Conservation (phyloP, 352 stramenopile genomes). For the Pythium periplocum region DNA sequence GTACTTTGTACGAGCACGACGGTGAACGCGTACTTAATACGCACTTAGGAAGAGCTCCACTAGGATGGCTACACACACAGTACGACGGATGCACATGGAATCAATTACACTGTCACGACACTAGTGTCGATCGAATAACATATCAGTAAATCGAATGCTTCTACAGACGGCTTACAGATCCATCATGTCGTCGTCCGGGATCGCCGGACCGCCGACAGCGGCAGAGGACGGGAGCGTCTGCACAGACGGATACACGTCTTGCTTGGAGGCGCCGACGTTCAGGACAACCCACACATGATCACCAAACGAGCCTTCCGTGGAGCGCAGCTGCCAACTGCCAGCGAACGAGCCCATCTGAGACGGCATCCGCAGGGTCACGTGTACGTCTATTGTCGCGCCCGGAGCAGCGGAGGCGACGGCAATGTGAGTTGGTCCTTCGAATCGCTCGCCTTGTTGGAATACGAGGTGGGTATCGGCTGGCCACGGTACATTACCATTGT, state of each 20-base stretch:
- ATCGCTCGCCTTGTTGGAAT: constrained; percentile 62
- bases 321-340: constrained; percentile 71
- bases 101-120: too few relatives aligned
- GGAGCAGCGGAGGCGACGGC: constrained; percentile 27
- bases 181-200: constrained; percentile 23
- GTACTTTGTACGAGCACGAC: too few relatives aligned
- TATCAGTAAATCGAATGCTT: too few relatives aligned
- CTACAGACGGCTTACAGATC: constrained; percentile 10
- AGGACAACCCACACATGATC: constrained; percentile 77
- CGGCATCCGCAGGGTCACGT: constrained; percentile 51
- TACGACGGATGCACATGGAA: too few relatives aligned
- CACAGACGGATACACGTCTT: constrained; percentile 7
- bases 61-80: too few relatives aligned
- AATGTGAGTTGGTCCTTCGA: constrained; percentile 53
- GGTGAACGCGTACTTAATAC: too few relatives aligned
- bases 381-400: constrained; percentile 60
- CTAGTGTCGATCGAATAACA: too few relatives aligned
- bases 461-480: constrained; percentile 50
- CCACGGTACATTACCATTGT: constrained; percentile 50
- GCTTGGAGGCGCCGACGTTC: constrained; percentile 37
- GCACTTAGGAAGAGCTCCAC: too few relatives aligned
- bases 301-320: constrained; percentile 58
- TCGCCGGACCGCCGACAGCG: constrained; percentile 1
- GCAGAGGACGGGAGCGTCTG: neutral
- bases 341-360: constrained; percentile 50